phyloP scores from a whole-genome alignment of 345 rosid species.

The Citropsis articulata region DNA sequence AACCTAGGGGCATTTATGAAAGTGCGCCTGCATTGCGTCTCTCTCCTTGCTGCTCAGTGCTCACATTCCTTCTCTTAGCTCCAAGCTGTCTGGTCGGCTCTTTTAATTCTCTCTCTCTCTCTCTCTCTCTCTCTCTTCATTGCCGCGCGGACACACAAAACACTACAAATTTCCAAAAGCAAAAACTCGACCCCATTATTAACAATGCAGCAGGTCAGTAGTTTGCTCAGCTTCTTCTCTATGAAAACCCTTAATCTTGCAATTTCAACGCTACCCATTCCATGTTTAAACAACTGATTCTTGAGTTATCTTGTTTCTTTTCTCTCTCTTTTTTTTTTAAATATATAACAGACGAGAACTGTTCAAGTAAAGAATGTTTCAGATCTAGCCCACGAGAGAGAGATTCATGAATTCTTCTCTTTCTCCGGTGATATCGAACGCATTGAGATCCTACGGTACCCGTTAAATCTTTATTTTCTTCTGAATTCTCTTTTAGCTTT shows the following conservation, averaged over 20 bases:
- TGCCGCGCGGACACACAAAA: not conserved
- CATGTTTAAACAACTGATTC: not conserved
- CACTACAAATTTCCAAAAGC: not conserved
- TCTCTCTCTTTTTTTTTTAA: not conserved
- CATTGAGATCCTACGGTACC: constrained; percentile 59
- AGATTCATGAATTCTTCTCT: constrained; percentile 98
- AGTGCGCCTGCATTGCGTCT: not conserved
- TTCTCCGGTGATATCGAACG: constrained; percentile 88
- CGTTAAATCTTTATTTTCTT: not conserved
- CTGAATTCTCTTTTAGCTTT: not conserved
- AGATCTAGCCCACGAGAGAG: constrained; percentile 97
- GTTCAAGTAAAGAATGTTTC: constrained; percentile 78
- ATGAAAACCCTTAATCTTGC: not conserved
- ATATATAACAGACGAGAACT: constrained; percentile 55
- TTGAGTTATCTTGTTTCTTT: not conserved
- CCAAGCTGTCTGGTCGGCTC: constrained; percentile 11
- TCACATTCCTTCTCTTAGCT: constrained; percentile 1
- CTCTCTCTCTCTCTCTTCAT: not conserved
- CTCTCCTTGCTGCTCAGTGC: too few species aligned
- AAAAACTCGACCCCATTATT: not conserved
- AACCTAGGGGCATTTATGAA: constrained; percentile 9
- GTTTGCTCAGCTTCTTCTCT: not conserved
- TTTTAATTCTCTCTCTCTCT: constrained; percentile 3
- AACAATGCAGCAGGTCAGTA: constrained; percentile 25
- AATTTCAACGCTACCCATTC: not conserved